Base-by-base conservation (phyloP, 192 early-diverging fungal genomes). In the Coemansia sp. region DNA sequence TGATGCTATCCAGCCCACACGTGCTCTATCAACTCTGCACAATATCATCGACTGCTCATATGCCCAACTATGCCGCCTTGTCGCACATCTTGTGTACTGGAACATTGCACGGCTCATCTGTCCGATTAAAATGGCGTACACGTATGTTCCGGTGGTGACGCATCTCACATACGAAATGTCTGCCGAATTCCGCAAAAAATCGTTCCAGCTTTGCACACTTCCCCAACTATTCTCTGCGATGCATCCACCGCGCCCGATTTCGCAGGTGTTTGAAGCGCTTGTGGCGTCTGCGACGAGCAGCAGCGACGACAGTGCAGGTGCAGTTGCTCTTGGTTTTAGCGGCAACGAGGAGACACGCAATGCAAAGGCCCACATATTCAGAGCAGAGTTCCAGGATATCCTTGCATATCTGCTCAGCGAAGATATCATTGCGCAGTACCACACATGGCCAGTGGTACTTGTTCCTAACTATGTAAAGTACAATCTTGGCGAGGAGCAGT, bases 41-140 rank as follows among this genome's bases (percentile, higher is more conserved):
- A 75, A 90, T 16, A 78, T 89, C 34, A 68, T 97, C 24, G 94
- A 94, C 75, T 97, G 95, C 75, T 96, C 97, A n/a, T 85, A 95
- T 55, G 91, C 95, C 0, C 97, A 97, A 67, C 87, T 98, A 2
- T 97, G 93, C 73, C 85, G 92, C 16, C 67, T 95, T 23, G 95
- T 91, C 6, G 90, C 95, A 1, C 97, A 98, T 76, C 77, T 98
- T 35, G 92, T 96, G 33, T 95, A 92, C 73, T 98, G 97, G 97
- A 78, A 87, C 61, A 92, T 94, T 64, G 95, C 95, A 12, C 93
- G 93, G 70, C 83, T 98, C 35, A 92, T 98, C 49, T 88, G 95
- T 77, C 88, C 90, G 8, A 90, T 97, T 48, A 85, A 83, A 64
- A 78, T 86, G 24, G 72, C 86, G 26, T 92, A 93, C 66, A 87